A percentile compares a stretch with the other conserved stretches of the same genome.
Evolutionary conservation across 352 stramenopile species (phyloP).

Genomic region (Pythium plurisporium): DNA sequence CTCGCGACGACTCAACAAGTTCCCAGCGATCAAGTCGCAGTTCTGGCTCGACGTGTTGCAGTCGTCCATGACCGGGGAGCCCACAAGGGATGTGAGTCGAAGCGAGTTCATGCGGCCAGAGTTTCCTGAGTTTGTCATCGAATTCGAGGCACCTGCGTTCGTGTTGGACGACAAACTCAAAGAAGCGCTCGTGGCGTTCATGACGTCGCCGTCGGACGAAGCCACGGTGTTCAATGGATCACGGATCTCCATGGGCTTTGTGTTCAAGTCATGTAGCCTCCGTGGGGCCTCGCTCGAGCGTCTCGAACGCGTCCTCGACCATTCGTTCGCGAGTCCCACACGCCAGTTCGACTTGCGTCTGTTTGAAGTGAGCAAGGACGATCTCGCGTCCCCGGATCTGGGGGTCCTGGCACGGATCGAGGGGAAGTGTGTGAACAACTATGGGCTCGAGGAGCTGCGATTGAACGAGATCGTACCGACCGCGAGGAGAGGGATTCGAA

Average conservation of each 20-base stretch:
- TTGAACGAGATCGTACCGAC: neutral
- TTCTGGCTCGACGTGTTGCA: slow-evolving; percentile 9
- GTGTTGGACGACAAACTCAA: neutral
- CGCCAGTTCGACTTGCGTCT: neutral
- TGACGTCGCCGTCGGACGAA: neutral
- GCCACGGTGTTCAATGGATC: neutral
- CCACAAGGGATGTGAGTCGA: neutral
- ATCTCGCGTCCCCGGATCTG: slow-evolving; percentile 1
- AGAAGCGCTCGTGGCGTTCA: slow-evolving; percentile 8
- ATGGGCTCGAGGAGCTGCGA: neutral
- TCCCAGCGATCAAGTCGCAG: slow-evolving; percentile 3
- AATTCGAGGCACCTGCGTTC: neutral
- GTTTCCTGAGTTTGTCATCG: slow-evolving; percentile 8
- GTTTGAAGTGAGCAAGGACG: slow-evolving; percentile 4
- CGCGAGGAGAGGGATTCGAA: too few species aligned
- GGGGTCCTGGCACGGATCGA: slow-evolving; percentile 10
- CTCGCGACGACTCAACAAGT: neutral
- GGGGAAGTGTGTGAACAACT: neutral
- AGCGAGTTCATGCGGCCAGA: neutral
- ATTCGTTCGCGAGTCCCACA: neutral
- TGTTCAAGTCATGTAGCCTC: neutral
- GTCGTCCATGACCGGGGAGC: neutral
- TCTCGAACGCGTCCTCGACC: slow-evolving; percentile 3
- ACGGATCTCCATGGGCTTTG: neutral
- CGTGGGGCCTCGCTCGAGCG: neutral